A percentile compares a stretch with the other conserved stretches of the same genome.
Conservation (phyloP, 176 grass and related monocot genomes). For the Avena sativa region DNA sequence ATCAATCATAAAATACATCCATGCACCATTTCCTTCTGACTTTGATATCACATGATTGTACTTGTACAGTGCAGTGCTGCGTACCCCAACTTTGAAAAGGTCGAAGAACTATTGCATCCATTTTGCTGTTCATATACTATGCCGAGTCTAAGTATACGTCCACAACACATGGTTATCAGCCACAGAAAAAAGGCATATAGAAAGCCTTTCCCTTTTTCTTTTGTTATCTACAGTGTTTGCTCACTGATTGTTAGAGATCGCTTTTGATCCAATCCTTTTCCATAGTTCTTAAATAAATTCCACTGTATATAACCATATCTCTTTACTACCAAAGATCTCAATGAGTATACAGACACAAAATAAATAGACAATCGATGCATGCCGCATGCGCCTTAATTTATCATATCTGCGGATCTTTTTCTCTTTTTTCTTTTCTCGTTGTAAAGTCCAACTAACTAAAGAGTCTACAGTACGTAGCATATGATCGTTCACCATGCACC, state of each 20-base stretch:
- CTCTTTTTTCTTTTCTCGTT: not conserved
- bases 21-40: not conserved
- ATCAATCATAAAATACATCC: not conserved
- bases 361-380: not conserved
- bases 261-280: slow-evolving; percentile 23
- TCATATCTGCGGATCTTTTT: not conserved
- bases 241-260: not conserved
- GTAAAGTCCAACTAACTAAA: not conserved
- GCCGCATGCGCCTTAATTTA: not conserved
- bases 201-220: not conserved
- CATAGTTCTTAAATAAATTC: no score
- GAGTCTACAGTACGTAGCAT: not conserved
- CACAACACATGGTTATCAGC: not conserved
- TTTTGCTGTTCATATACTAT: not conserved
- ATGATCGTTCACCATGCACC: no score
- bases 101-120: not conserved
- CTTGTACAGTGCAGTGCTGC: not conserved
- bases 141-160: not conserved
- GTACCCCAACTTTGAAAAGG: not conserved
- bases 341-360: no score
- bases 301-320: no score
- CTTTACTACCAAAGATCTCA: not conserved
- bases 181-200: not conserved
- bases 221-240: not conserved
- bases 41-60: slow-evolving; percentile 5